A percentile compares a stretch with the other conserved stretches of the same genome.
Conservation (phyloP, 106 monocot genomes). For the Dioscorea zingiberensis region DNA sequence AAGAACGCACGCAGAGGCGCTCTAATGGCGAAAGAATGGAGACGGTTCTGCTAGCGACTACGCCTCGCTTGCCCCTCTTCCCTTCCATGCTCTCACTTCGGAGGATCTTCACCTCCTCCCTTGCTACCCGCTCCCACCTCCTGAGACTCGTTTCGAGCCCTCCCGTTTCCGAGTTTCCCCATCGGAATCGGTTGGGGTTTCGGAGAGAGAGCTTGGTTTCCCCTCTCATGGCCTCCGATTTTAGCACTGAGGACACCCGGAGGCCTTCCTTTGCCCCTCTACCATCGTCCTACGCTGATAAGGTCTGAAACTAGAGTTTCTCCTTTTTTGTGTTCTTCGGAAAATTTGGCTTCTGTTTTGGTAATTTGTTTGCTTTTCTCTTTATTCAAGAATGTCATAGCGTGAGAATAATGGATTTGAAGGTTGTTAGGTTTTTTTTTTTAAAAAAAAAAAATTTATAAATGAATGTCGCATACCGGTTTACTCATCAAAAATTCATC, state of each 20-base stretch:
- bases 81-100: constrained; percentile 16
- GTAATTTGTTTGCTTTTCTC: neutral
- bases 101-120: constrained; percentile 21
- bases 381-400: neutral
- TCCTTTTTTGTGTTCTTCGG: neutral
- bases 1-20: neutral
- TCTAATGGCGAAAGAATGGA: neutral
- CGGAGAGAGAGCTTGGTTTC: neutral
- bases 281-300: constrained; percentile 10
- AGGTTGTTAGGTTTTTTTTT: too few species aligned
- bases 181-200: neutral
- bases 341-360: neutral
- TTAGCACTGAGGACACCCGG: neutral
- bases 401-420: neutral
- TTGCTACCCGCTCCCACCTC: constrained; percentile 11
- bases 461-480: too few species aligned
- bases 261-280: constrained; percentile 3
- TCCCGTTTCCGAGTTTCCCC: constrained; percentile 1
- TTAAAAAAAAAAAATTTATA: too few species aligned
- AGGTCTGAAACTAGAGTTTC: constrained; percentile 15
- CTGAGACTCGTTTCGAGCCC: neutral
- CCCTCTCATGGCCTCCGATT: constrained; percentile 14
- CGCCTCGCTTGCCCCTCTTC: neutral
- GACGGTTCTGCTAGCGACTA: neutral
- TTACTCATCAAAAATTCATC: too few species aligned